Percentiles rank a stretch among this genome's conserved stretches.
Evolutionary conservation across 805 yeast species (phyloP).

Genomic region (Ogataea ganodermae): DNA sequence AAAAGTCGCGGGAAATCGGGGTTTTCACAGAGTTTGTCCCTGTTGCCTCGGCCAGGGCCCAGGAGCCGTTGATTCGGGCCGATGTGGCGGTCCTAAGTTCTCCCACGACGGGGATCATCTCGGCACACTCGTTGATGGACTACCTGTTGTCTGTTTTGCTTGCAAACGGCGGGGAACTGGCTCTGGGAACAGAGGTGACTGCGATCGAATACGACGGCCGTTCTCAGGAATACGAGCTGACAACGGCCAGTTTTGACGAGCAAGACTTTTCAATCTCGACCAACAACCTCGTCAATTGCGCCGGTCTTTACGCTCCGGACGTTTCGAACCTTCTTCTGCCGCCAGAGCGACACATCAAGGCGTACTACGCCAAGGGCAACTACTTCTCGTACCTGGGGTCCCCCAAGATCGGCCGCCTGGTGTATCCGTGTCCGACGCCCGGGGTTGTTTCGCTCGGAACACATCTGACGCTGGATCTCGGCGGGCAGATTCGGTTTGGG

Average conservation of each 20-base stretch:
- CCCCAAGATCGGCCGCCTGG: conserved; percentile 50
- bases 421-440: conserved; percentile 81
- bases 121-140: conserved; percentile 75
- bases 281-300: conserved; percentile 69
- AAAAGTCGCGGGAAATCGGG: conserved; percentile 50
- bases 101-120: conserved; percentile 82
- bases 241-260: conserved; percentile 33
- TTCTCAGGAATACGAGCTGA: conserved; percentile 32
- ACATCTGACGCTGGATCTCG: conserved; percentile 81
- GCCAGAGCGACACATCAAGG: conserved; percentile 51
- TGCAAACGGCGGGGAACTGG: conserved; percentile 61
- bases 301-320: conserved; percentile 76
- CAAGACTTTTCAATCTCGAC: conserved; percentile 45
- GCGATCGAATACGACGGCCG: conserved; percentile 36
- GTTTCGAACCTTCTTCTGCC: conserved; percentile 74
- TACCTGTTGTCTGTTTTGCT: conserved; percentile 58
- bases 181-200: conserved; percentile 59
- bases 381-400: conserved; percentile 59
- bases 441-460: conserved; percentile 80
- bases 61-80: conserved; percentile 72
- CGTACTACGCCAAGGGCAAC: conserved; percentile 82
- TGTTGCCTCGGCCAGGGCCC: conserved; percentile 41
- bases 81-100: conserved; percentile 63
- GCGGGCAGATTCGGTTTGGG: conserved; percentile 79
- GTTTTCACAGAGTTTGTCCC: conserved; percentile 63